Percentiles rank a stretch among this genome's conserved stretches.
Evolutionary conservation across 169 alveolate species (phyloP).

Genomic region (Plasmodium cynomolgi): DNA sequence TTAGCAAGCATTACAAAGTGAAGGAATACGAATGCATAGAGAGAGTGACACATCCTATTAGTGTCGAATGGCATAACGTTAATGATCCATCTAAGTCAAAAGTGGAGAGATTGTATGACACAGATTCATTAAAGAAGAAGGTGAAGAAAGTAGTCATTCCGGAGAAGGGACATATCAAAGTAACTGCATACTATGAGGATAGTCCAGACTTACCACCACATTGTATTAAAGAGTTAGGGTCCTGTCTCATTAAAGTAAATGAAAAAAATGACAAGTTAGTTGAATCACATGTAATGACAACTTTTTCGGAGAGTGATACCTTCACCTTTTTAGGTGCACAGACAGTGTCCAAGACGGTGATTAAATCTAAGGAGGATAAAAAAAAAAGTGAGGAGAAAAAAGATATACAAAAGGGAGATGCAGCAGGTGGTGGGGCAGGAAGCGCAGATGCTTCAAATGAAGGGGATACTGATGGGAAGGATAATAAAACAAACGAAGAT

Average conservation of each 20-base stretch:
- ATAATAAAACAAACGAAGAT: conserved; percentile 4
- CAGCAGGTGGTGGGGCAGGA: not conserved
- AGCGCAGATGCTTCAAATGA: not conserved
- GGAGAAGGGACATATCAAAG: conserved; percentile 74
- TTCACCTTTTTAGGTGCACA: conserved; percentile 66
- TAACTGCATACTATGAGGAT: conserved; percentile 73
- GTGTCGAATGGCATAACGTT: conserved; percentile 43
- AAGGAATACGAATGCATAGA: conserved; percentile 80
- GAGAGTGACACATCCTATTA: conserved; percentile 77
- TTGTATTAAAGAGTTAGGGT: conserved; percentile 75
- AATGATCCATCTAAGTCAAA: conserved; percentile 18
- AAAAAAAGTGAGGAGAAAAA: conserved; percentile 39
- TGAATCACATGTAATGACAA: conserved; percentile 71
- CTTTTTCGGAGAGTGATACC: conserved; percentile 56
- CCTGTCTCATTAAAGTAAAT: conserved; percentile 79
- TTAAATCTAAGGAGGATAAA: conserved; percentile 37
- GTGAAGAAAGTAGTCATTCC: conserved; percentile 34
- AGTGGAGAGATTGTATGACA: conserved; percentile 44
- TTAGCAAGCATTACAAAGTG: conserved; percentile 81
- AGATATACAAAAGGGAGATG: not conserved
- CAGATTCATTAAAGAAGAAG: conserved; percentile 45
- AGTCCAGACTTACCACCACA: conserved; percentile 74
- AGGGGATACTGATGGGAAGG: not conserved
- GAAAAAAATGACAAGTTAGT: conserved; percentile 75
- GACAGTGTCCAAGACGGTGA: conserved; percentile 35